A percentile compares a stretch with the other conserved stretches of the same genome.
These are phyloP conservation scores for Calonectria multiphialidica DNA, from an alignment of 2,329 filamentous ascomycete genomes.

Conservation along the genomic window DNA sequence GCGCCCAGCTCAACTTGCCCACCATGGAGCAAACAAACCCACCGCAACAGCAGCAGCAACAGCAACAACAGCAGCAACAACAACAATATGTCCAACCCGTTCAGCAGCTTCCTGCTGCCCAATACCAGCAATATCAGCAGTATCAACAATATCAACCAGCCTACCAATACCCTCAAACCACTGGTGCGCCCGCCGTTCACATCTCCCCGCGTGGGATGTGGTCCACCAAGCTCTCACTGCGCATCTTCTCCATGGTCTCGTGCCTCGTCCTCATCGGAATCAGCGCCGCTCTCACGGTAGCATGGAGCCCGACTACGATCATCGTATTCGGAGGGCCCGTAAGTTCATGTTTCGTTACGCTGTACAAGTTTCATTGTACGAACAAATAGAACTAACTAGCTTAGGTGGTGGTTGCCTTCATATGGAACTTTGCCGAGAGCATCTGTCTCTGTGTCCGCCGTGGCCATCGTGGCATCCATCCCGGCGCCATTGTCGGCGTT, in stretches of 20 bases:
- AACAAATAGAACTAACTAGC: background rate
- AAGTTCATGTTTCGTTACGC: background rate
- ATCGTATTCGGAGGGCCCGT: constrained; percentile 12
- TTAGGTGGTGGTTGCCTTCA: constrained; percentile 18
- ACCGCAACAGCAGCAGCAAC: background rate
- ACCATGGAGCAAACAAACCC: constrained; percentile 7
- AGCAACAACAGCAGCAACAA: constrained; percentile 5
- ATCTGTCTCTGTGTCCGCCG: constrained; percentile 24
- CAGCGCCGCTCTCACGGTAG: background rate
- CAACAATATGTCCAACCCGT: background rate
- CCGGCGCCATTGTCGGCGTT: constrained; percentile 25
- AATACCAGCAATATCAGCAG: constrained; percentile 7
- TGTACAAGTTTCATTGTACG: background rate
- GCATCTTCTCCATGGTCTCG: constrained; percentile 15
- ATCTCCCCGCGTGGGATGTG: constrained; percentile 20
- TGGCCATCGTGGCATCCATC: constrained; percentile 27
- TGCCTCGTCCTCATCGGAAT: constrained; percentile 16
- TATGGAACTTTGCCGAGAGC: constrained; percentile 27
- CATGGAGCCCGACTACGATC: background rate
- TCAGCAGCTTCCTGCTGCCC: background rate
- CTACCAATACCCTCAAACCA: constrained; percentile 1
- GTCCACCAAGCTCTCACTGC: constrained; percentile 13
- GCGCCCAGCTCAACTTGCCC: background rate
- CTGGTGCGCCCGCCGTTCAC: background rate
- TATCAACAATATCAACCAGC: background rate